Evolutionary conservation across 805 yeast species (phyloP), one percentile per base, ranked within the genome.

Genomic region (Teunomyces lycoperdinae): DNA sequence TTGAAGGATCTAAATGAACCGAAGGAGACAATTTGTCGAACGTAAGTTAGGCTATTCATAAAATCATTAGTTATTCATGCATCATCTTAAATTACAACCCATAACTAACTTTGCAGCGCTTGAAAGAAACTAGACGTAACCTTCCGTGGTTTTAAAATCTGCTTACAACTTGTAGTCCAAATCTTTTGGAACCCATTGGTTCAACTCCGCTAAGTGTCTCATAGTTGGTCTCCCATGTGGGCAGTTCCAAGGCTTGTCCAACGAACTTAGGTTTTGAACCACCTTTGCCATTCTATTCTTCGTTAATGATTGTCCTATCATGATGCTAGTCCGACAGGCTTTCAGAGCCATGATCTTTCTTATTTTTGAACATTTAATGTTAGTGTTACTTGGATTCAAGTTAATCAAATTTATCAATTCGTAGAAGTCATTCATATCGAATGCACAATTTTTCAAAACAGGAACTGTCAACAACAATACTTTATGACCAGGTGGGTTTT

Each of bases 211-310:
- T 49, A 92, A 71, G 65, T 92, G 97, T 47, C 99, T 77, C 86
- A 94, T 83, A 1, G 99, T 94, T 0, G 99, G 99, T 53, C 99
- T 73, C 0, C 99, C 99, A 67, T 94, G 99, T 0, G 99, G 99
- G 60, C 90, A 83, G 57, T 85, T 86, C 99, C 99, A 94, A 0
- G 99, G 99, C 61, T 89, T 88, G 51, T 89, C 91, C 33, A 94
- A 71, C 0, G 64, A 70, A 9, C 92, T 80, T 45, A 94, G 69
- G 58, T 89, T 78, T 28, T 69, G 62, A 5, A 94, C 91, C 2
- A 94, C 81, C 33, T 60, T 69, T 1, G 65, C 61, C 99, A 94
- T 94, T 6, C 81, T 77, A 7, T 63, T 71, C 28, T 46, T 54
- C 6, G 73, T 75, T 40, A 94, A 71, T 3, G 85, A 79, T 53